A percentile compares a stretch with the other conserved stretches of the same genome.
Evolutionary conservation across 768 basidiomycete species (phyloP).

Genomic region (Coprinellus micaceus): DNA sequence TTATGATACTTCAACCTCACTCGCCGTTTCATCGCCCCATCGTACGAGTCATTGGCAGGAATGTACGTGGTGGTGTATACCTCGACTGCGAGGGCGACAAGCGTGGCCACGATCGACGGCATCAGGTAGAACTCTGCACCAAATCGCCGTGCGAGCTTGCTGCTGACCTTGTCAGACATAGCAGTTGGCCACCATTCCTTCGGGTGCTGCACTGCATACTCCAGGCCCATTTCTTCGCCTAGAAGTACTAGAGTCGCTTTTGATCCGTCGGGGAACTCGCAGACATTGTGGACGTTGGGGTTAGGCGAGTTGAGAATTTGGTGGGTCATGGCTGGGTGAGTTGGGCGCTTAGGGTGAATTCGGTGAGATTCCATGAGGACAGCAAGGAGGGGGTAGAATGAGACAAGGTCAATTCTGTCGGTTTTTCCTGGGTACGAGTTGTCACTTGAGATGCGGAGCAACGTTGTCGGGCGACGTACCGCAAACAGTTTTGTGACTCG

Average conservation of each 20-base stretch:
- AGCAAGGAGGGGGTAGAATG: constrained; percentile 15
- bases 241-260: constrained; percentile 26
- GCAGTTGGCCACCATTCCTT: constrained; percentile 34
- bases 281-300: constrained; percentile 7
- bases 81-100: constrained; percentile 33
- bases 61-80: constrained; percentile 37
- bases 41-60: constrained; percentile 1
- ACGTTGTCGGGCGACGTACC: constrained; percentile 1
- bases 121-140: constrained; percentile 31
- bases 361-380: constrained; percentile 8
- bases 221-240: constrained; percentile 19
- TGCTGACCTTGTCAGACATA: constrained; percentile 19
- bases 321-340: constrained; percentile 11
- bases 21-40: constrained; percentile 14
- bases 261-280: constrained; percentile 22
- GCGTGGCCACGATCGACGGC: constrained; percentile 28
- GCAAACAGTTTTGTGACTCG: constrained; percentile 10
- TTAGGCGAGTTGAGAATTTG: constrained; percentile 12
- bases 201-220: not conserved
- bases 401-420: constrained; percentile 10
- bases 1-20: constrained; percentile 33
- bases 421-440: constrained; percentile 9
- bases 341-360: not conserved
- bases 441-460: not conserved
- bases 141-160: constrained; percentile 29